Conservation (phyloP, 2,329 filamentous ascomycete species). For the Pseudopithomyces chartarum region DNA sequence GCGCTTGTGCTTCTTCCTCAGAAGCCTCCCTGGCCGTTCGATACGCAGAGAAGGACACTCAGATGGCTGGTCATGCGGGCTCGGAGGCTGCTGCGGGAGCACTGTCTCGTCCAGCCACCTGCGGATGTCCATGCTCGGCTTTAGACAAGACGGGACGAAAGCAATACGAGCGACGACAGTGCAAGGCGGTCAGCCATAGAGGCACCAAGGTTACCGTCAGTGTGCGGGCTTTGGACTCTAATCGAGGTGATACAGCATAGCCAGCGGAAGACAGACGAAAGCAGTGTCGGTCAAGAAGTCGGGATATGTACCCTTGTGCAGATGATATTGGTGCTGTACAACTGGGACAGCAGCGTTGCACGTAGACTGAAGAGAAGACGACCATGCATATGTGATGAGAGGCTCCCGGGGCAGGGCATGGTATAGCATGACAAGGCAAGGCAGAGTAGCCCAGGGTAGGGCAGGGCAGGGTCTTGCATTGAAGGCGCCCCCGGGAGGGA, state of each 20-base stretch:
- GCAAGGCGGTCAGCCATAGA: constrained; percentile 26
- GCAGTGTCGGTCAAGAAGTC: constrained; percentile 20
- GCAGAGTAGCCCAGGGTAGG: no score
- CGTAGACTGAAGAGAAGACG: constrained; percentile 10
- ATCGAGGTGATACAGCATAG: constrained; percentile 35
- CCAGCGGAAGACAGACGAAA: constrained; percentile 17
- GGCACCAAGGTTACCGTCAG: constrained; percentile 14
- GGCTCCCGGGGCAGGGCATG: neutral
- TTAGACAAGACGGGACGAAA: neutral
- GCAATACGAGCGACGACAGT: constrained; percentile 18
- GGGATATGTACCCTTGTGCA: constrained; percentile 12
- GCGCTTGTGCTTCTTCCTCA: constrained; percentile 29
- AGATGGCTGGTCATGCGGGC: constrained; percentile 22
- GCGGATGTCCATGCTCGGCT: constrained; percentile 49
- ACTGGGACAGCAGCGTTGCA: constrained; percentile 20
- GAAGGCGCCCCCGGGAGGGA: no score
- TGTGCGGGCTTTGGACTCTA: constrained; percentile 9
- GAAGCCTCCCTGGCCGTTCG: constrained; percentile 19
- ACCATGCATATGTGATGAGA: constrained; percentile 10
- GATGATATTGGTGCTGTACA: constrained; percentile 27
- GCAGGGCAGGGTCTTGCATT: no score
- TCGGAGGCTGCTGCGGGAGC: constrained; percentile 37
- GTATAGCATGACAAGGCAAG: neutral
- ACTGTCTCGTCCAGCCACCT: constrained; percentile 52
- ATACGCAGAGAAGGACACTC: constrained; percentile 27